A percentile compares a stretch with the other conserved stretches of the same genome.
phyloP scores from a whole-genome alignment of 345 rosid species.

The Cardamine occulta region DNA sequence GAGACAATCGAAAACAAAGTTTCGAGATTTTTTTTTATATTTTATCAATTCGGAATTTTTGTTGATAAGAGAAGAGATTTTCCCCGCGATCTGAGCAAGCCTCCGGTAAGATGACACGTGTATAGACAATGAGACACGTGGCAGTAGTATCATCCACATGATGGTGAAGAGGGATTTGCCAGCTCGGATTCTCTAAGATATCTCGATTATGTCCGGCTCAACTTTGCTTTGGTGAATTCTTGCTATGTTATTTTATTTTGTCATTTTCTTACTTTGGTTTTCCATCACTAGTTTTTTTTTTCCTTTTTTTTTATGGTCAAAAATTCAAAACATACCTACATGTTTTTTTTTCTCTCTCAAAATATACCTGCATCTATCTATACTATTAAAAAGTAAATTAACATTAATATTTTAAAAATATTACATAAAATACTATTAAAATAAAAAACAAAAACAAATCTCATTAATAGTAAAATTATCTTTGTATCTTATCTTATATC shows the following conservation, averaged over 20 bases:
- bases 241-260: neutral
- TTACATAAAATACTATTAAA: too few relatives aligned
- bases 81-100: conserved; percentile 72
- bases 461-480: too few relatives aligned
- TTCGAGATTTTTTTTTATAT: neutral
- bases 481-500: too few relatives aligned
- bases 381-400: too few relatives aligned
- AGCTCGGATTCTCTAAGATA: conserved; percentile 62
- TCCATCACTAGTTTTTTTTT: neutral
- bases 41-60: conserved; percentile 37
- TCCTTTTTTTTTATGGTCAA: neutral
- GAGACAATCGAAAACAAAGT: conserved; percentile 9
- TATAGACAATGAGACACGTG: conserved; percentile 51
- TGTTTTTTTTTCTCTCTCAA: neutral
- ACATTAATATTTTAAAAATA: too few relatives aligned
- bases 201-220: conserved; percentile 31
- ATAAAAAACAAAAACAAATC: too few relatives aligned
- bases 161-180: conserved; percentile 52
- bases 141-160: conserved; percentile 61
- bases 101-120: conserved; percentile 77
- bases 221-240: conserved; percentile 10
- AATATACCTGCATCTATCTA: too few relatives aligned
- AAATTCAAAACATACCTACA: too few relatives aligned
- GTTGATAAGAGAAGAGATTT: conserved; percentile 75
- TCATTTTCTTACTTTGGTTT: neutral